Evolutionary conservation across 768 basidiomycete genomes (phyloP).

Genomic region (Candolleomyces efflorescens): DNA sequence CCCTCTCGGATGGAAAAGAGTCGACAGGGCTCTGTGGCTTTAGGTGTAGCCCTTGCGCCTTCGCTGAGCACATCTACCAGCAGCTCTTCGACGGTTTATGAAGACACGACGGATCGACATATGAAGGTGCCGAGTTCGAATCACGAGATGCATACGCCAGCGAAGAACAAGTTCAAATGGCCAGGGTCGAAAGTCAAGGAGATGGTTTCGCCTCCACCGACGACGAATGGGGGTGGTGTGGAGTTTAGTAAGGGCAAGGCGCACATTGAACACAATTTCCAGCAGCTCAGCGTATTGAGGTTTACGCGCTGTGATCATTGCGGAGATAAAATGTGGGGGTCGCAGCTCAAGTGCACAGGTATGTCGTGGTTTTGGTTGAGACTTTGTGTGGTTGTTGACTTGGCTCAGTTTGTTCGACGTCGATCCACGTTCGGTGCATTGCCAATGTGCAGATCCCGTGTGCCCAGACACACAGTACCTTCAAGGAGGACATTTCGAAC

Average conservation of each 20-base stretch:
- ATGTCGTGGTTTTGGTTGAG: slow-evolving; percentile 25
- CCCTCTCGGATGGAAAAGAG: slow-evolving; percentile 17
- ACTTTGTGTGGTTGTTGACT: slow-evolving; percentile 1
- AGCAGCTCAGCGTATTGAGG: slow-evolving; percentile 81
- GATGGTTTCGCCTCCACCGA: slow-evolving; percentile 23
- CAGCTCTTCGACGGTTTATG: slow-evolving; percentile 43
- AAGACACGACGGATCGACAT: slow-evolving; percentile 36
- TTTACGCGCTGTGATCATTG: slow-evolving; percentile 95
- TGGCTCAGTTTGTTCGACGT: slow-evolving; percentile 68
- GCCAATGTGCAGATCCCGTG: slow-evolving; percentile 66
- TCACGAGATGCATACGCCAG: slow-evolving; percentile 41
- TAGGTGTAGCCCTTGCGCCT: slow-evolving; percentile 24
- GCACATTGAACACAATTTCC: slow-evolving; percentile 75
- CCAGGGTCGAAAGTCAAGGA: slow-evolving; percentile 54
- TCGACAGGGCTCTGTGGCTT: background rate
- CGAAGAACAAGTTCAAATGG: slow-evolving; percentile 69
- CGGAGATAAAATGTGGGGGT: slow-evolving; percentile 97
- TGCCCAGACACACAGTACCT: slow-evolving; percentile 38
- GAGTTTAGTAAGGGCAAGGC: slow-evolving; percentile 34
- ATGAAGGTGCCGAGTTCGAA: slow-evolving; percentile 43
- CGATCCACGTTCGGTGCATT: slow-evolving; percentile 85
- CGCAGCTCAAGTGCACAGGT: slow-evolving; percentile 90
- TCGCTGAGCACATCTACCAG: slow-evolving; percentile 41
- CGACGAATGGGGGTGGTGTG: slow-evolving; percentile 1
- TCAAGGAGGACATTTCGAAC: slow-evolving; percentile 29